Base-by-base conservation (phyloP, 495 filamentous ascomycete species). In the Neurospora cerealis region DNA sequence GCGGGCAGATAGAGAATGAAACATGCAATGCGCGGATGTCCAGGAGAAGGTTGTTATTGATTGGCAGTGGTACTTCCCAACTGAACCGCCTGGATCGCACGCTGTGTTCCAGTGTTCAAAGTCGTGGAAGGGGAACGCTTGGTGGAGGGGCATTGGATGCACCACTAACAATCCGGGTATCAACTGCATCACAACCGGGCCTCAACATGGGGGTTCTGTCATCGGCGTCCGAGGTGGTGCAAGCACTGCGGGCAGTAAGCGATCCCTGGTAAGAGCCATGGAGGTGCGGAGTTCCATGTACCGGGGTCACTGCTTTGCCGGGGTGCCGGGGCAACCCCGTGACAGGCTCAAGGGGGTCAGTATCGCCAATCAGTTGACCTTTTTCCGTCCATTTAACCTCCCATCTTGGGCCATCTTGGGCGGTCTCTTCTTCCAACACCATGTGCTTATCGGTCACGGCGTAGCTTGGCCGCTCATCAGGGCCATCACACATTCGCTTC, bases 321-420 rank as follows among this genome's bases (percentile, higher is more conserved):
- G 48, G 48, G 48, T 60, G 48, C 71, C 69, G 42, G 71, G 13
- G 28, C 69, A 66, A 75, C 78, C 77, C 54, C 75, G 79, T 80
- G 79, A 80, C 79, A 74, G 72, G 46, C 71, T 75, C 71, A 34
- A 66, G 73, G 75, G 74, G 73, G 73, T 74, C 69, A 73, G 62
- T 39, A 60, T 73, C 44, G 48, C 79, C 75, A 80, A 79, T 79
- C 79, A 79, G 75, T 78, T 76, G 75, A 78, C 54, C 54, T 4
- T 17, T 17, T 66, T 62, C 32, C 28, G 24, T 62, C 17, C 24
- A 66, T 66, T 66, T 32, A 34, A 66, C 54, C 54, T 66, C 24
- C 54, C 37, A 38, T 38, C 24, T 28, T 28, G 24, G 24, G 24
- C 24, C 37, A 10, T 38, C 37, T 38, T 38, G 37, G 37, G 37